Evolutionary conservation across 2,329 filamentous ascomycete genomes (phyloP).

Genomic region (Neurospora sp.): DNA sequence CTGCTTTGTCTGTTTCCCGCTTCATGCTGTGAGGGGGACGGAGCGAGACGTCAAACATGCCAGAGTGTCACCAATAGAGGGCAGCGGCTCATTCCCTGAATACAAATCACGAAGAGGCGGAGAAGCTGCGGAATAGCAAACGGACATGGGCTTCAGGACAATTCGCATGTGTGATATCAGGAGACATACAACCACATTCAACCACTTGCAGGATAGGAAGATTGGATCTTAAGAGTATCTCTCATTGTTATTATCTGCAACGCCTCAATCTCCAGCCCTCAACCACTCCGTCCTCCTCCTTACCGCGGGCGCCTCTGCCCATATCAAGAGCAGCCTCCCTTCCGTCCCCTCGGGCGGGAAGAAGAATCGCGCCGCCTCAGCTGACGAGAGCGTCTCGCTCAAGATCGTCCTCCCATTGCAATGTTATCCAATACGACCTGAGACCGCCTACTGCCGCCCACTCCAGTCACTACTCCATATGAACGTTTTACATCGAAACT

Average conservation of each 20-base stretch:
- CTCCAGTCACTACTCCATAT: constrained; percentile 58
- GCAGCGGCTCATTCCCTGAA: not conserved
- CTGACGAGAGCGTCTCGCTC: constrained; percentile 34
- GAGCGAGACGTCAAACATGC: not conserved
- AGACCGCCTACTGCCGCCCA: constrained; percentile 9
- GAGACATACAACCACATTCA: not conserved
- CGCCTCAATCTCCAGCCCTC: not conserved
- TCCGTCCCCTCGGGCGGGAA: constrained; percentile 29
- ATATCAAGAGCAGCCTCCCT: constrained; percentile 27
- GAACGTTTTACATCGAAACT: constrained; percentile 85
- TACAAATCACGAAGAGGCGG: not conserved
- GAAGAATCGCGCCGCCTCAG: constrained; percentile 23
- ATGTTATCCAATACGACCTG: not conserved
- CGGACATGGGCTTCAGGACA: not conserved
- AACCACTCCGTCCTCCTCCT: constrained; percentile 13
- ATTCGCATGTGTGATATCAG: not conserved
- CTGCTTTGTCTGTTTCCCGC: not conserved
- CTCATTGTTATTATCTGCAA: not conserved
- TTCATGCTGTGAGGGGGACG: not conserved
- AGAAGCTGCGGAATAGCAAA: not conserved
- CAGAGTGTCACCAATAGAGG: not conserved
- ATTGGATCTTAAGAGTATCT: not conserved
- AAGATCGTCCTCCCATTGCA: constrained; percentile 32
- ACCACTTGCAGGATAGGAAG: not conserved
- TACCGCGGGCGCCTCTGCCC: constrained; percentile 20